These are phyloP conservation scores for Aspergillus bridgeri DNA, from an alignment of 495 filamentous ascomycete species.

Conservation along the genomic window DNA sequence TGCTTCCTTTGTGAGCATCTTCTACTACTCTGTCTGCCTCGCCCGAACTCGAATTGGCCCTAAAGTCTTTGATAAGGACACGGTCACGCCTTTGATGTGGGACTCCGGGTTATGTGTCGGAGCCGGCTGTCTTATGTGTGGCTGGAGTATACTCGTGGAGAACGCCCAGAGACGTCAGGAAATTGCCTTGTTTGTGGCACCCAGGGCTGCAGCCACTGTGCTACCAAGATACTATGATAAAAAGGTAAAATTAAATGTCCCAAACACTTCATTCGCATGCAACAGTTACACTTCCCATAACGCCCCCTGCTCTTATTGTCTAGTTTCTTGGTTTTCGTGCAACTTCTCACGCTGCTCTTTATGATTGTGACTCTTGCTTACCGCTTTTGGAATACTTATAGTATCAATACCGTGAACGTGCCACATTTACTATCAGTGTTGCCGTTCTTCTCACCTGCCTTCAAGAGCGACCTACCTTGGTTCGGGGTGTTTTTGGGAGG, in stretches of 20 bases:
- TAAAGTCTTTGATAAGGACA: slow-evolving; percentile 52
- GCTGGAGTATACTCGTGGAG: slow-evolving; percentile 82
- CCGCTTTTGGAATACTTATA: slow-evolving; percentile 27
- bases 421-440: slow-evolving; percentile 68
- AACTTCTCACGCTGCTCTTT: background rate
- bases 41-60: slow-evolving; percentile 79
- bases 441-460: slow-evolving; percentile 73
- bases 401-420: slow-evolving; percentile 72
- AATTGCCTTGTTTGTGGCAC: slow-evolving; percentile 80
- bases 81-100: slow-evolving; percentile 55
- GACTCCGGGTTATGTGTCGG: slow-evolving; percentile 72
- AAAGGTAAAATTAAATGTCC: slow-evolving; percentile 42
- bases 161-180: slow-evolving; percentile 66
- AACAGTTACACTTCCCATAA: slow-evolving; percentile 3
- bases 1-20: slow-evolving; percentile 73
- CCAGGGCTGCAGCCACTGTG: slow-evolving; percentile 72
- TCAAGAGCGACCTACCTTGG: slow-evolving; percentile 58
- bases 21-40: slow-evolving; percentile 88
- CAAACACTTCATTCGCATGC: background rate
- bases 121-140: slow-evolving; percentile 73
- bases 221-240: slow-evolving; percentile 70
- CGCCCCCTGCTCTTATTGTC: slow-evolving; percentile 7
- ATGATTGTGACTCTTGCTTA: no score
- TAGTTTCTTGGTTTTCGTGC: background rate
- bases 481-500: slow-evolving; percentile 72